Evolutionary conservation across 2,329 filamentous ascomycete species (phyloP), one percentile per base, ranked within the genome.

Genomic region (Xylaria sp.): DNA sequence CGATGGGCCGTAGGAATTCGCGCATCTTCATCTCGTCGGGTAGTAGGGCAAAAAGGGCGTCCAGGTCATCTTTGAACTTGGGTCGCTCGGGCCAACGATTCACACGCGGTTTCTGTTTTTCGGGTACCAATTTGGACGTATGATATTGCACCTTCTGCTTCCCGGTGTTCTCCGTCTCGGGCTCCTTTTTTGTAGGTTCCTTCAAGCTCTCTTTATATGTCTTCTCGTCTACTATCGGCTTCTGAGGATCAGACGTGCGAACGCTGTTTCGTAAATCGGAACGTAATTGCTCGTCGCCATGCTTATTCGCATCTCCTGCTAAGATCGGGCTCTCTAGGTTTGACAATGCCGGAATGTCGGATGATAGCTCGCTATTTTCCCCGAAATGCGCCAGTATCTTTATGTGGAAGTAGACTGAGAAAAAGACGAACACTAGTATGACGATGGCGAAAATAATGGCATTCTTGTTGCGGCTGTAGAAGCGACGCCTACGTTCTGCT

Each of bases 1-100:
- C 73, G 52, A 83, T 78, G 4, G 79, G 77, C 5, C 78, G 76
- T 2, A 82, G 72, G 9, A 82, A 72, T 28, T 79, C 78, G 48
- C 77, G 78, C 70, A 78, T 75, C 56, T 75, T 74, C 13, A 78
- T 72, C 53, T 80, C 78, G 62, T 78, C 75, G 4, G 78, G 78
- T 0, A 76, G 69, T 32, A 79, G 63, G 50, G 72, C 69, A 41
- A 77, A 73, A 23, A 78, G 50, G 28, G 75, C 70, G 13, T 72
- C 62, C 10, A 77, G 63, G 20, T 75, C 73, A 20, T 67, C 61
- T 45, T 71, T 67, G 41, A 78, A 71, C 28, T 57, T 46, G 39
- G 68, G 57, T 45, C 69, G 57, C 25, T 67, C 59, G 25, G 55
- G 2, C 63, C 64, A 67, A 6, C 30, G 43, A 18, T 30, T 36